Evolutionary conservation across 495 filamentous ascomycete genomes (phyloP), one percentile per base, ranked within the genome.

Genomic region (Schizothecium vesticola): DNA sequence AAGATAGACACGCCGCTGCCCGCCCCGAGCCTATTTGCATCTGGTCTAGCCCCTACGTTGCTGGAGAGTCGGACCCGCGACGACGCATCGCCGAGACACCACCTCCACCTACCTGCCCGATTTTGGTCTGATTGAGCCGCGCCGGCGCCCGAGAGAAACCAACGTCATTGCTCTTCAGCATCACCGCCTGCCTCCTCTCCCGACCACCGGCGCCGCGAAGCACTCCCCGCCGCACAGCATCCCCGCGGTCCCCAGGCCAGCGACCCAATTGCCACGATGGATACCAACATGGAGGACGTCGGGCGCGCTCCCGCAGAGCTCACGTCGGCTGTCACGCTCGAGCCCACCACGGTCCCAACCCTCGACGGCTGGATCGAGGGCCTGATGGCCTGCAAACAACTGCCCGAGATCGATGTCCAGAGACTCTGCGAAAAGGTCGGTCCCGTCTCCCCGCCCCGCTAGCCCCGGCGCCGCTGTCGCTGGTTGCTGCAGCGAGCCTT

Each of bases 221-320:
- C 31, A 56, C 43, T 22, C 61, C 61, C 29, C 24, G 21, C 28
- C 21, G 57, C 65, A 23, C 31, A 13, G 26, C 56, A 25, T 33
- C 64, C 36, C 28, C 57, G 12, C 29, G 57, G 65, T 3, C 55
- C 22, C 63, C 21, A 51, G 24, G 26, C 59, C 60, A 29, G 29
- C 60, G 63, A 65, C 62, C 31, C 64, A 68, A 68, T 71, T 67
- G 70, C 65, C 73, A 83, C 63, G 70, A 97, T 97, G 94, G 95
- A 99, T 82, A 97, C 93, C 75, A 97, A 96, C 80, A 99, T 99
- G 95, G 90, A 91, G 82, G 95, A 99, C 79, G 93, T 97, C 71
- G 91, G 91, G 74, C 91, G 93, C 78, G 86, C 89, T 71, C 91
- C 93, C 69, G 89, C 96, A 75, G 91, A 93, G 70, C 87, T 94